phyloP scores from a whole-genome alignment of 257 asterid species.

The Ehretia macrophylla region DNA sequence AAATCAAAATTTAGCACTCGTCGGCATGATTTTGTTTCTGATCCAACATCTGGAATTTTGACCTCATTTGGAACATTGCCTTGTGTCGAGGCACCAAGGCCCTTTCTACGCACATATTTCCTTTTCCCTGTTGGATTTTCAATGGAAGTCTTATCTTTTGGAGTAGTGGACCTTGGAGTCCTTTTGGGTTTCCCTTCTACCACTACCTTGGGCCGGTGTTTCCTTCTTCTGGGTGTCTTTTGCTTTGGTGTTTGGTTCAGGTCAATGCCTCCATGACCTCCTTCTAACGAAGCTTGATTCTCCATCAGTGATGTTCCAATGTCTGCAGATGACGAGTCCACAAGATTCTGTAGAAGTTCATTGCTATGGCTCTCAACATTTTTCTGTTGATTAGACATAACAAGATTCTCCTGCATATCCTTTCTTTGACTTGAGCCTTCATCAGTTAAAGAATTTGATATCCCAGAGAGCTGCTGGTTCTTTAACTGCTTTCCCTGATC shows the following conservation, averaged over 20 bases:
- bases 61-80: slow-evolving; percentile 24
- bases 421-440: slow-evolving; percentile 32
- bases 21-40: slow-evolving; percentile 52
- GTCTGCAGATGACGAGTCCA: slow-evolving; percentile 29
- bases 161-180: slow-evolving; percentile 44
- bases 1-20: slow-evolving; percentile 53
- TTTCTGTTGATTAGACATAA: slow-evolving; percentile 19
- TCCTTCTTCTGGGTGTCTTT: slow-evolving; percentile 66
- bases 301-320: slow-evolving; percentile 25
- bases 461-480: slow-evolving; percentile 31
- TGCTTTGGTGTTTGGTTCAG: slow-evolving; percentile 65
- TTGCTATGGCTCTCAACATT: slow-evolving; percentile 22
- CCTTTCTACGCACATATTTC: slow-evolving; percentile 53
- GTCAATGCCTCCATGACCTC: slow-evolving; percentile 46
- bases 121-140: slow-evolving; percentile 49
- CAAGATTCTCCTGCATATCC: slow-evolving; percentile 24
- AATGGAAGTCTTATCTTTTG: slow-evolving; percentile 21
- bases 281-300: slow-evolving; percentile 23
- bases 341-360: slow-evolving; percentile 20
- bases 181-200: slow-evolving; percentile 69
- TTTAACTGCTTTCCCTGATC: slow-evolving; percentile 39
- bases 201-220: slow-evolving; percentile 87
- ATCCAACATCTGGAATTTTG: slow-evolving; percentile 24
- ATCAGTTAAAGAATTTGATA: slow-evolving; percentile 22
- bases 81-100: slow-evolving; percentile 28